Evolutionary conservation across 768 basidiomycete species (phyloP).

Genomic region (Rhodotorula sphaerocarpa): DNA sequence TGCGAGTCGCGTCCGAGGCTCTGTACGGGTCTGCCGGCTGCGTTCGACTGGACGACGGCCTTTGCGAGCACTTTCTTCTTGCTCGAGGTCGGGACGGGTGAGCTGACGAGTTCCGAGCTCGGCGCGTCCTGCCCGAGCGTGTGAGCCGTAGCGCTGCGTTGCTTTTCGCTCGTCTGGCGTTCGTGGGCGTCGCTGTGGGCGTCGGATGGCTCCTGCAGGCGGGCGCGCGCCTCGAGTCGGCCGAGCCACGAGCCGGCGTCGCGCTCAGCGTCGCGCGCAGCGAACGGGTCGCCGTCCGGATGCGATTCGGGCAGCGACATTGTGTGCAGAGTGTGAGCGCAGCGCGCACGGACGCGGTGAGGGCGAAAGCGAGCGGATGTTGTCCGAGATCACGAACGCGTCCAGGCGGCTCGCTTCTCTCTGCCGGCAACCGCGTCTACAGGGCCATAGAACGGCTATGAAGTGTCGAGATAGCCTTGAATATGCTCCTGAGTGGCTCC

Average conservation of each 20-base stretch:
- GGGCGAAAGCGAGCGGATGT: too few relatives aligned
- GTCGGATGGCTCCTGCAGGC: constrained; percentile 12
- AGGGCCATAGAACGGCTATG: too few relatives aligned
- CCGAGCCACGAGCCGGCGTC: constrained; percentile 9
- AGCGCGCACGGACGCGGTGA: not conserved
- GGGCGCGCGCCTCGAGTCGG: constrained; percentile 13
- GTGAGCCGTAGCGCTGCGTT: not conserved
- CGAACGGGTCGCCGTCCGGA: constrained; percentile 35
- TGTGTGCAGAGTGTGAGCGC: not conserved
- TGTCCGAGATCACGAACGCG: too few relatives aligned
- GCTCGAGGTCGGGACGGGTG: too few relatives aligned
- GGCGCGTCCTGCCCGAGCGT: not conserved
- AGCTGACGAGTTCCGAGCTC: too few relatives aligned
- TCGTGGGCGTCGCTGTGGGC: not conserved
- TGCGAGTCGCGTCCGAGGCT: not conserved
- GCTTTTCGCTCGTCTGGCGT: not conserved
- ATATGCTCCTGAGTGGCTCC: too few relatives aligned
- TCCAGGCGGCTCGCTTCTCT: too few relatives aligned
- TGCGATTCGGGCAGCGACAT: constrained; percentile 23
- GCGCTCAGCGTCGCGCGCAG: not conserved
- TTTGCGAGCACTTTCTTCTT: not conserved
- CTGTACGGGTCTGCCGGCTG: too few relatives aligned
- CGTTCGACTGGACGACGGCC: too few relatives aligned
- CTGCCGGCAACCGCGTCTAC: too few relatives aligned
- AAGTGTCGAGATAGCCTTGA: too few relatives aligned